Conservation (phyloP, 139 green algal species). For the Chlorella sp. region DNA sequence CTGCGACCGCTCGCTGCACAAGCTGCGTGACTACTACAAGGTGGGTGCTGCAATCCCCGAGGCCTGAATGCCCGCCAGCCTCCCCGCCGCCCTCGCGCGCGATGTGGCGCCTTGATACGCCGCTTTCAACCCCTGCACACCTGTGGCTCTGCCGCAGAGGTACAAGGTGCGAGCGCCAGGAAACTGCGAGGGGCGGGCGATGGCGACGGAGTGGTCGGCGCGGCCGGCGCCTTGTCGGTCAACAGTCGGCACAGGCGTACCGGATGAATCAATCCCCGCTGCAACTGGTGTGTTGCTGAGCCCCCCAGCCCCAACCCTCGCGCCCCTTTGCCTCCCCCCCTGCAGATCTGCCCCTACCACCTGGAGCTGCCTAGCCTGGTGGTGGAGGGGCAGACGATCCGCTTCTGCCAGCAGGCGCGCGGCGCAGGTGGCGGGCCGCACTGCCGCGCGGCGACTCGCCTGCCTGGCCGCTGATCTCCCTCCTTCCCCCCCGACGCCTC, state of each 20-base stretch:
- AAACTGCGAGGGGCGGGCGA: not conserved
- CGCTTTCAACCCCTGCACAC: not conserved
- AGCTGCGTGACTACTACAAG: constrained; percentile 52
- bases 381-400: constrained; percentile 45
- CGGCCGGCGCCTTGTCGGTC: too few relatives aligned
- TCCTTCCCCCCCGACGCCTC: too few relatives aligned
- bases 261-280: too few relatives aligned
- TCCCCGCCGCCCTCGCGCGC: not conserved
- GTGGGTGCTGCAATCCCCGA: constrained; percentile 3
- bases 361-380: constrained; percentile 53
- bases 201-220: not conserved
- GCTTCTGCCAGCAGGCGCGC: constrained; percentile 55
- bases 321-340: constrained; percentile 34
- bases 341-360: constrained; percentile 84
- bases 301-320: not conserved
- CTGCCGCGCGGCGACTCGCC: too few relatives aligned
- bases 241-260: too few relatives aligned
- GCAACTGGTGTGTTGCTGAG: too few relatives aligned
- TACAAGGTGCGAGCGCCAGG: not conserved
- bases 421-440: too few relatives aligned
- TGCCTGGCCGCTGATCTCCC: too few relatives aligned
- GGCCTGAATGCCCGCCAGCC: not conserved
- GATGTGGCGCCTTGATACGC: not conserved
- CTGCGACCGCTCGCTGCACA: constrained; percentile 39
- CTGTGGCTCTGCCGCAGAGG: not conserved